Evolutionary conservation across 1,284 basidiomycete species (phyloP).

Genomic region (Malassezia nana): DNA sequence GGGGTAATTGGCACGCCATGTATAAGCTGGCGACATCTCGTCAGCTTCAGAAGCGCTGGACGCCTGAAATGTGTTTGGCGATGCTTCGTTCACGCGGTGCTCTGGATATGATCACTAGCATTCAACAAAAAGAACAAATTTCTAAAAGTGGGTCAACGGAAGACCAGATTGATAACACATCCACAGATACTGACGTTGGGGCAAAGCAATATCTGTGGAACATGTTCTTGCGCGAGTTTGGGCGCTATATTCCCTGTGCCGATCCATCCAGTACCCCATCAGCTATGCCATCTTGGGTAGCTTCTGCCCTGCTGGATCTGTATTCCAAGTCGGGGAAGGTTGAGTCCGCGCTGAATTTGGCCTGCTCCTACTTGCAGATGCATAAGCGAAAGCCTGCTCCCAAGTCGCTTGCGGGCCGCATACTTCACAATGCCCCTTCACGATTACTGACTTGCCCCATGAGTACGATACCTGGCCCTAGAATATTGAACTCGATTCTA

Average conservation of each 20-base stretch:
- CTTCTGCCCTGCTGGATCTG: conserved; percentile 3
- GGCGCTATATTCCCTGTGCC: neutral
- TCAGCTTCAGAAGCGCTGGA: neutral
- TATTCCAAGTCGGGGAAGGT: conserved; percentile 2
- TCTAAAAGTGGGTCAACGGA: neutral
- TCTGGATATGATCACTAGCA: conserved; percentile 1
- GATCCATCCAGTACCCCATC: neutral
- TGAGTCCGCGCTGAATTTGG: neutral
- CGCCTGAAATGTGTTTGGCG: conserved; percentile 14
- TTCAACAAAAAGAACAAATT: neutral
- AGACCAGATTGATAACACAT: neutral
- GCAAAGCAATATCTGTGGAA: conserved; percentile 4
- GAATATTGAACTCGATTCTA: neutral
- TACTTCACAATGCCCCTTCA: neutral
- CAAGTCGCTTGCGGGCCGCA: neutral
- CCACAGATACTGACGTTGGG: neutral
- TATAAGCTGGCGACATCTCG: neutral
- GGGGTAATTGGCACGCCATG: conserved; percentile 11
- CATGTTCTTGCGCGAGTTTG: conserved; percentile 9
- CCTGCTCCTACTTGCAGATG: neutral
- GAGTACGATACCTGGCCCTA: neutral
- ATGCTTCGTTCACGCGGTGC: conserved; percentile 8
- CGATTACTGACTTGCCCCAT: neutral
- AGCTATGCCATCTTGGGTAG: conserved; percentile 5
- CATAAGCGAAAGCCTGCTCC: neutral